Evolutionary conservation across 2,329 filamentous ascomycete genomes (phyloP), one percentile per base, ranked within the genome.

Genomic region (Verticillium nonalfalfae): DNA sequence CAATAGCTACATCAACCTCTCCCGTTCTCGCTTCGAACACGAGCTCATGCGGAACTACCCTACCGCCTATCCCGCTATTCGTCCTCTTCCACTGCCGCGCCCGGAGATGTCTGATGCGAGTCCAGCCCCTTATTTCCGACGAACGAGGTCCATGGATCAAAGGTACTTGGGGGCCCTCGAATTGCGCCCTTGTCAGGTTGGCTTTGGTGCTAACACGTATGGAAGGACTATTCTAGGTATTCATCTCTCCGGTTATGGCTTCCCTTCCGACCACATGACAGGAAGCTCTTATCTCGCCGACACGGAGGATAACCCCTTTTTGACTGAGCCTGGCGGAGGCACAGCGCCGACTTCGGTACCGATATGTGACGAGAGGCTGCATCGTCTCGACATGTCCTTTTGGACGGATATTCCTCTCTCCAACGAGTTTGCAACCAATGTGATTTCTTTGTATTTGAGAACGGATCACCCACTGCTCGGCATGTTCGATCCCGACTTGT

Each of bases 401-500:
- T 75, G 76, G 77, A 75, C 76, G 14, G 61, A 71, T 33, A 68
- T 75, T 5, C 45, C 62, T 9, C 65, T 77, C 5, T 55, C 66
- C 1, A 66, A 71, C 55, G 66, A 72, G 4, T 62, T 72, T 11
- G 71, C 73, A n/a, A 70, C 69, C 1, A 68, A 65, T 9, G 64
- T 67, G 21, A 72, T 77, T 21, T 76, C 74, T 2, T 61, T 73
- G 1, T 76, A 77, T 52, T 62, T 76, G 4, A 65, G 68, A 59
- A 76, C 74, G 1, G 75, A 78, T 14, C 73, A 77, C 58, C 74
- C 75, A 0, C 66, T 78, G 1, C 62, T 78, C 13, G 73, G 72
- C 1, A 59, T 69, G 0, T 78, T 78, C 55, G 68, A 75, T 35
- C 63, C 76, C 0, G 21, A 67, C 21, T 63, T 75, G 0, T 75